Percentiles rank a stretch among this genome's conserved stretches.
Conservation (phyloP, 495 filamentous ascomycete species). For the Aspergillus nanangensis region DNA sequence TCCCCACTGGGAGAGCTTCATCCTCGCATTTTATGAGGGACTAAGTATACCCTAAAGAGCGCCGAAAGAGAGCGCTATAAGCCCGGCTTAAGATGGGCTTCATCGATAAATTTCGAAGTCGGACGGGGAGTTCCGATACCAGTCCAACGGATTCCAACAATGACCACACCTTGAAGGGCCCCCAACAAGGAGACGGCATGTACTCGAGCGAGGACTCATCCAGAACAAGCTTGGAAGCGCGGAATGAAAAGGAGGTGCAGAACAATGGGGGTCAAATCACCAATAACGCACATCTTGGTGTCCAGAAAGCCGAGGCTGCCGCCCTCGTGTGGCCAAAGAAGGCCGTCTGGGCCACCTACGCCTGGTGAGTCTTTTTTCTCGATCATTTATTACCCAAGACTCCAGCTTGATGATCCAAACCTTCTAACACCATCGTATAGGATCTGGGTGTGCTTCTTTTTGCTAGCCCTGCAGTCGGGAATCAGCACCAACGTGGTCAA, state of each 20-base stretch:
- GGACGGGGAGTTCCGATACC: constrained; percentile 7
- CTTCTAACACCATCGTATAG: constrained; percentile 13
- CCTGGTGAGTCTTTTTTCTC: constrained; percentile 20
- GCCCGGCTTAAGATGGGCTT: no score
- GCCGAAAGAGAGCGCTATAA: no score
- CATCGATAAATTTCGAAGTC: constrained; percentile 13
- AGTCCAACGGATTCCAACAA: constrained; percentile 4
- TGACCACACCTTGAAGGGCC: neutral
- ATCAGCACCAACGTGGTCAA: constrained; percentile 25
- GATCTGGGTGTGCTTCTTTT: constrained; percentile 42
- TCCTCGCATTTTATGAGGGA: no score
- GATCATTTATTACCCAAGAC: no score
- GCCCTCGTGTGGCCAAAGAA: constrained; percentile 35
- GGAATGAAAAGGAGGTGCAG: constrained; percentile 27
- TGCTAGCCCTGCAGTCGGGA: constrained; percentile 35
- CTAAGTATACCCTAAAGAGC: no score
- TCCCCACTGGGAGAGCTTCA: no score
- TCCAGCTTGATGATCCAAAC: no score
- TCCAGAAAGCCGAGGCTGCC: constrained; percentile 39
- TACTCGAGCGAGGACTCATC: constrained; percentile 6
- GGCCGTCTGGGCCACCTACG: constrained; percentile 30
- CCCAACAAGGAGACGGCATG: neutral
- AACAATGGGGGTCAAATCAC: constrained; percentile 23
- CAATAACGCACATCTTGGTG: constrained; percentile 28
- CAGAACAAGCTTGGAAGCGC: constrained; percentile 10